Conservation (phyloP, 257 asterid genomes). For the Solanum bukasovii region DNA sequence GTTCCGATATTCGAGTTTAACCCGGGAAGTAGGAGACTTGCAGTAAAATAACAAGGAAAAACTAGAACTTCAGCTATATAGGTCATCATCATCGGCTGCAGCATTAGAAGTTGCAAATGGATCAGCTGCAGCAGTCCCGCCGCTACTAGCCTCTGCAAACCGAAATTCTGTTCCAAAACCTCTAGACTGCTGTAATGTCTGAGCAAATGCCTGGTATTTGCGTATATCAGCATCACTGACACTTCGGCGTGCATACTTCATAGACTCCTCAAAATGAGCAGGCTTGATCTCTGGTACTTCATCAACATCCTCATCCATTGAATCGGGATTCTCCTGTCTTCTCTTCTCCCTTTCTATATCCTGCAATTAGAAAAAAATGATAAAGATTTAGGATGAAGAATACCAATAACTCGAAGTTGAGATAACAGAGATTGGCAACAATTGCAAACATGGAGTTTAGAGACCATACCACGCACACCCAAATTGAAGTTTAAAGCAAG, state of each 20-base stretch:
- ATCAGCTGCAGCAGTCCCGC: slow-evolving; percentile 20
- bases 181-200: slow-evolving; percentile 56
- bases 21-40: not conserved
- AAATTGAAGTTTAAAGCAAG: not conserved
- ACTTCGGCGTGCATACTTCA: slow-evolving; percentile 59
- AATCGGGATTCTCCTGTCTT: slow-evolving; percentile 27
- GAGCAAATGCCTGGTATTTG: slow-evolving; percentile 64
- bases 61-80: slow-evolving; percentile 22
- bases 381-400: not conserved
- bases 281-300: slow-evolving; percentile 50
- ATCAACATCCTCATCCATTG: slow-evolving; percentile 45
- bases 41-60: not conserved
- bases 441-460: not conserved
- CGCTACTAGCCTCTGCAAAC: slow-evolving; percentile 26
- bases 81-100: slow-evolving; percentile 50
- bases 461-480: not conserved
- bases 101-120: slow-evolving; percentile 39
- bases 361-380: slow-evolving; percentile 11
- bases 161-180: slow-evolving; percentile 64
- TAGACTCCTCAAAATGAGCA: slow-evolving; percentile 59
- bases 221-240: slow-evolving; percentile 66
- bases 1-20: not conserved
- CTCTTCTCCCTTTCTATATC: slow-evolving; percentile 48
- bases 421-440: not conserved
- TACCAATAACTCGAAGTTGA: not conserved